phyloP scores from a whole-genome alignment of 1,284 basidiomycete species.

The Chiua sp. region DNA sequence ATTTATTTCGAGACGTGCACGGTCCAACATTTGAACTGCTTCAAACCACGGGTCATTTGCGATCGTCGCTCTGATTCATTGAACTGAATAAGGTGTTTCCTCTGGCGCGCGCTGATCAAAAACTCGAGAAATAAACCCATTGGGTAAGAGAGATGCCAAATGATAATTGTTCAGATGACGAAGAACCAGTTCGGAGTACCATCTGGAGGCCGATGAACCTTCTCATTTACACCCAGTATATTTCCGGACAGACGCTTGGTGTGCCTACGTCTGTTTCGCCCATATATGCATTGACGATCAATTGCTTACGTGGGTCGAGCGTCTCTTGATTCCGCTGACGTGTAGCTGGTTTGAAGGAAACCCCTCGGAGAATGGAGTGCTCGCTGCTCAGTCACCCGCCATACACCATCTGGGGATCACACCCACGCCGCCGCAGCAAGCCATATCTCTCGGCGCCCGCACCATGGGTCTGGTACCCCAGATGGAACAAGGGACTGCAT shows the following conservation, averaged over 20 bases:
- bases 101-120: background rate
- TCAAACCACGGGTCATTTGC: background rate
- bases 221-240: background rate
- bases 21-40: background rate
- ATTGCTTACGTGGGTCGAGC: background rate
- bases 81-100: background rate
- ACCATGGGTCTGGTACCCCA: background rate
- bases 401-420: background rate
- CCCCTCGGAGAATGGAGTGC: background rate
- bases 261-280: background rate
- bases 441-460: background rate
- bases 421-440: background rate
- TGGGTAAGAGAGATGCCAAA: background rate
- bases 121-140: background rate
- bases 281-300: too few species aligned
- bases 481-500: background rate
- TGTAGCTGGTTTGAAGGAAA: background rate
- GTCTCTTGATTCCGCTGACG: background rate
- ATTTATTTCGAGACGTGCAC: background rate
- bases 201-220: background rate
- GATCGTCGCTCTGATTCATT: slow-evolving; percentile 8
- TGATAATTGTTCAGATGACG: background rate
- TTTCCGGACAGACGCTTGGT: background rate
- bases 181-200: background rate
- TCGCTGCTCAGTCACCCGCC: background rate